These are phyloP conservation scores for Puccinia novopanici DNA, from an alignment of 1,284 basidiomycete genomes.

Conservation along the genomic window DNA sequence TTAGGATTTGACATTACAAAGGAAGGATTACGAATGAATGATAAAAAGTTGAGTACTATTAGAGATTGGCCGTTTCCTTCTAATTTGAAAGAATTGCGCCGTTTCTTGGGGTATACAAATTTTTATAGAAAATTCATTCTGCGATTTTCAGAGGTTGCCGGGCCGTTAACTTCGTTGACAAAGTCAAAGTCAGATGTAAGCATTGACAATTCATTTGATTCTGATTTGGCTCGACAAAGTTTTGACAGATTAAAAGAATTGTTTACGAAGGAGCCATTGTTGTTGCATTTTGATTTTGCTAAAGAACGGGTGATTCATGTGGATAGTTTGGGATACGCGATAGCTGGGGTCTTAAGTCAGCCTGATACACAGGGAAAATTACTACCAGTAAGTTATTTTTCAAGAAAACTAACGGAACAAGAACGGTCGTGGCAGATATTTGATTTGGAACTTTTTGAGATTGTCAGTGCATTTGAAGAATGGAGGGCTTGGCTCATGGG, in stretches of 20 bases:
- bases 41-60: background rate
- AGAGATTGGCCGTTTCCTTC: conserved; percentile 1
- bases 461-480: too few species aligned
- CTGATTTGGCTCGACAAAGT: too few species aligned
- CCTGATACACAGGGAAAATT: conserved; percentile 41
- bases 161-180: background rate
- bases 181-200: too few species aligned
- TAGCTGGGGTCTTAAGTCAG: too few species aligned
- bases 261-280: background rate
- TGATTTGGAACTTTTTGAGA: too few species aligned
- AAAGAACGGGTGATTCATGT: conserved; percentile 54
- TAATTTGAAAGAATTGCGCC: too few species aligned
- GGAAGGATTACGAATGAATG: background rate
- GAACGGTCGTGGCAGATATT: too few species aligned
- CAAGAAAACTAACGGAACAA: background rate
- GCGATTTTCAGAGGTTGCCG: too few species aligned
- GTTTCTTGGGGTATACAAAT: too few species aligned
- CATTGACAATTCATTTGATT: too few species aligned
- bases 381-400: conserved; percentile 47
- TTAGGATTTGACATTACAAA: conserved; percentile 11
- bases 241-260: background rate
- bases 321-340: conserved; percentile 51
- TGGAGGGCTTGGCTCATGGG: too few species aligned
- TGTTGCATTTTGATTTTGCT: conserved; percentile 35
- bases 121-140: too few species aligned